Conservation (phyloP, 2,329 filamentous ascomycete species). For the Trichoderma harzianum region DNA sequence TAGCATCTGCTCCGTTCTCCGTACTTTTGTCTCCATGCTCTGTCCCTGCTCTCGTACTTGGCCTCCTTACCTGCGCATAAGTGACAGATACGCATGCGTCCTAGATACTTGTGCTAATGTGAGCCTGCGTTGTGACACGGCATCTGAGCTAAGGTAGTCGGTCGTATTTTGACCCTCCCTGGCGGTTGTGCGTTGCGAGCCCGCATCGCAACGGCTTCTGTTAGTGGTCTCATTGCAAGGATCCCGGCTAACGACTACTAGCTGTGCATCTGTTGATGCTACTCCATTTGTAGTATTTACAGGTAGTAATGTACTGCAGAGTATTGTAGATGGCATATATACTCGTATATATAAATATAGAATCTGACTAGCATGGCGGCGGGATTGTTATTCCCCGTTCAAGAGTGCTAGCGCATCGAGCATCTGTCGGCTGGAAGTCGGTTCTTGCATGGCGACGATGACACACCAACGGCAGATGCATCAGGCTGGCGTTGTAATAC, state of each 20-base stretch:
- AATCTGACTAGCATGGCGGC: background rate
- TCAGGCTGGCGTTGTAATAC: background rate
- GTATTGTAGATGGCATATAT: background rate
- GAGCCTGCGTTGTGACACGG: background rate
- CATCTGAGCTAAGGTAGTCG: background rate
- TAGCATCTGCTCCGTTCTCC: background rate
- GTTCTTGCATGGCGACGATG: background rate
- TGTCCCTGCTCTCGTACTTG: background rate
- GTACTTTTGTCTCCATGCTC: slow-evolving; percentile 12
- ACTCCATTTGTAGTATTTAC: background rate
- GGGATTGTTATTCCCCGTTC: background rate
- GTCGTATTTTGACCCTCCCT: background rate
- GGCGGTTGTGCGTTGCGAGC: background rate
- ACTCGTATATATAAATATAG: background rate
- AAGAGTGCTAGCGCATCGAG: background rate
- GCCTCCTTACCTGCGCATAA: slow-evolving; percentile 6
- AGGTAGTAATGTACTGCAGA: background rate
- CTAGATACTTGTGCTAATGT: background rate
- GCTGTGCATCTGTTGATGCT: background rate
- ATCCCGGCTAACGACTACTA: background rate
- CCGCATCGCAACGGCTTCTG: background rate
- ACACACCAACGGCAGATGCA: slow-evolving; percentile 8
- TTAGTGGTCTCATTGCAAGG: background rate
- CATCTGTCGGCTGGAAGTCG: background rate
- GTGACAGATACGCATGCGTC: slow-evolving; percentile 3